phyloP scores from a whole-genome alignment of 2,329 filamentous ascomycete species.

The Colletotrichum plurivorum region DNA sequence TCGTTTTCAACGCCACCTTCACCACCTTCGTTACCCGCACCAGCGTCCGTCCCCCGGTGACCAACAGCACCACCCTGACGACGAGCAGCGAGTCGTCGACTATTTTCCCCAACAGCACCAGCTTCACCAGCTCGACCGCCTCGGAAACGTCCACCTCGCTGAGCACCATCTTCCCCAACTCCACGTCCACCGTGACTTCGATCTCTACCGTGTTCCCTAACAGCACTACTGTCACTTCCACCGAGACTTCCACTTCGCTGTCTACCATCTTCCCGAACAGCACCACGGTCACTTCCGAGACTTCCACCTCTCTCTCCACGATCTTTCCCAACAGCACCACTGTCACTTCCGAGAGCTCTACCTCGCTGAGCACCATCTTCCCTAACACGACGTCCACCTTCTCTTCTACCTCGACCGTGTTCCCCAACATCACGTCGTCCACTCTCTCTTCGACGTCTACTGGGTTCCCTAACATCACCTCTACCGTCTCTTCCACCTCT shows the following conservation, averaged over 20 bases:
- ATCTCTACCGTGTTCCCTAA: background rate
- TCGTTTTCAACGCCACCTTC: slow-evolving; percentile 36
- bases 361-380: background rate
- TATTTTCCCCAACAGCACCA: slow-evolving; percentile 1
- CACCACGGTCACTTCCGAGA: background rate
- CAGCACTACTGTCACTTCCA: background rate
- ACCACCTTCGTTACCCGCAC: slow-evolving; percentile 38
- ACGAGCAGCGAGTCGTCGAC: slow-evolving; percentile 1
- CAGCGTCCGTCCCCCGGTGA: slow-evolving; percentile 5
- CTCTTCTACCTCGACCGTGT: background rate
- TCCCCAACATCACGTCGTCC: background rate
- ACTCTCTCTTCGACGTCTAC: background rate
- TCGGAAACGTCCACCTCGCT: background rate
- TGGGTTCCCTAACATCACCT: background rate
- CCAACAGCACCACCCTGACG: slow-evolving; percentile 18
- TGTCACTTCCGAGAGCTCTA: background rate
- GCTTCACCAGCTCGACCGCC: background rate
- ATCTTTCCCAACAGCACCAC: background rate
- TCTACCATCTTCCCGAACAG: background rate
- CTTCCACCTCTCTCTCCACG: background rate
- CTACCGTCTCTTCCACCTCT: background rate
- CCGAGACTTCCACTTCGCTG: background rate
- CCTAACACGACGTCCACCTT: background rate
- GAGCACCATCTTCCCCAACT: background rate
- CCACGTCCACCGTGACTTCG: background rate